Conservation (phyloP, 345 rosid genomes). For the Eutrema japonicum region DNA sequence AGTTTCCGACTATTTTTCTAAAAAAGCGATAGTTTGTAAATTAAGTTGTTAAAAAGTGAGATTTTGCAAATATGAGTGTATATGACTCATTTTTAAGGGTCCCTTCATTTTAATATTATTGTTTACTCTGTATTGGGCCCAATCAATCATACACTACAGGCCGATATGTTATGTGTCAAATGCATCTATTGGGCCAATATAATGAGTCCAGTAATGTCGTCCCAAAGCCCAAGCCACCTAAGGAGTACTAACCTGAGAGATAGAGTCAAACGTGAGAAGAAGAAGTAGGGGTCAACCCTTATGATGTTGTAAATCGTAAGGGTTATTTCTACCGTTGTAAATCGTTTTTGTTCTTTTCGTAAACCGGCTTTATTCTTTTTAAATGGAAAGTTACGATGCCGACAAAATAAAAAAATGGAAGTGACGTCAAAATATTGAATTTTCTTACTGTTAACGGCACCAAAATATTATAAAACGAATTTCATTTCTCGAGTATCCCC, state of each 20-base stretch:
- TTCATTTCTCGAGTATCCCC: no score
- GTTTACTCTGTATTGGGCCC: neutral
- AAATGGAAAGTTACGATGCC: slow-evolving; percentile 5
- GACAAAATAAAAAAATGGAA: neutral
- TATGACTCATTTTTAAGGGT: no score
- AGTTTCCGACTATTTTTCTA: no score
- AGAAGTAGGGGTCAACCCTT: slow-evolving; percentile 31
- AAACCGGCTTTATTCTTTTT: neutral
- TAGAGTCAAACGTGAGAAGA: slow-evolving; percentile 26
- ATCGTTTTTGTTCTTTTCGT: slow-evolving; percentile 8
- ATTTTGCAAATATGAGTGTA: no score
- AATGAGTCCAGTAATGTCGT: neutral
- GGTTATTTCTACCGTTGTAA: neutral
- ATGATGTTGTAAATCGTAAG: no score
- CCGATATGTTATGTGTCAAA: neutral
- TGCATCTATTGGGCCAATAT: neutral
- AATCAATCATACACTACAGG: neutral
- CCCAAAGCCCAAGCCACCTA: slow-evolving; percentile 15
- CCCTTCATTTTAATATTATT: no score
- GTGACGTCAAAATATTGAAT: no score
- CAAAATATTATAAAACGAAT: no score
- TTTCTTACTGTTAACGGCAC: no score
- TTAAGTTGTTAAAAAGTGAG: no score
- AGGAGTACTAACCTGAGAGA: neutral
- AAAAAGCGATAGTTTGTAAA: no score